Base-by-base conservation (phyloP, 108 stramenopile species). In the Cyclotella choctawhatcheeana region DNA sequence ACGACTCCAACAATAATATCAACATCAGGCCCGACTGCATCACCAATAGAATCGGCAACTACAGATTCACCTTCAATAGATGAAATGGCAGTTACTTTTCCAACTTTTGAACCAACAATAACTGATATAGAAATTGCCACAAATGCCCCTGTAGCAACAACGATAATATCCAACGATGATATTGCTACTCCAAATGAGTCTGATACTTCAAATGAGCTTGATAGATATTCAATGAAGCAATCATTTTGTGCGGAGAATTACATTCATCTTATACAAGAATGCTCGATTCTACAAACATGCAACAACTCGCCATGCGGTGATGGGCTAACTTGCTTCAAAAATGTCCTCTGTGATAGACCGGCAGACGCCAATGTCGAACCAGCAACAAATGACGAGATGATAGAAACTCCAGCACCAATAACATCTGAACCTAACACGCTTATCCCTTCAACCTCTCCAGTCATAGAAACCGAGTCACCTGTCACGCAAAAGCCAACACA, bases 241-340 rank as follows among this genome's bases (percentile, higher is more conserved):
- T 72, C 71, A 17, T 63, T 59, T 17, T 72, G 71, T 40, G 71
- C 71, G 43, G 47, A 43, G 29, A 60, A 63, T 44, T 72, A 72
- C 58, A 25, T 61, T 47, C 50, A 61, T 40, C 54, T 68, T 1
- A 68, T 68, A 24, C 20, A 58, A 44, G 59, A 47, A 29, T 74
- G 73, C 40, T 25, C 43, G 18, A 66, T 30, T 8, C 20, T 74
- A 5, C 3, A 33, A n/a, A 67, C 75, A 10, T 76, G 75, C 37
- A 35, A 44, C 22, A 32, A 53, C 14, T 31, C 44, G 48, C 58
- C 22, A 20, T 76, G 75, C 21, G 67, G 60, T 14, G 50, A 68
- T 60, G 67, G 75, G 6, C 56, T 60, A 20, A 62, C 31, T 3
- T 76, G 75, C 40, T 76, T 37, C 32, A 22, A 54, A 21, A 68